Percentiles rank a stretch among this genome's conserved stretches.
Evolutionary conservation across 495 filamentous ascomycete species (phyloP).

Genomic region (Tuber magnatum): DNA sequence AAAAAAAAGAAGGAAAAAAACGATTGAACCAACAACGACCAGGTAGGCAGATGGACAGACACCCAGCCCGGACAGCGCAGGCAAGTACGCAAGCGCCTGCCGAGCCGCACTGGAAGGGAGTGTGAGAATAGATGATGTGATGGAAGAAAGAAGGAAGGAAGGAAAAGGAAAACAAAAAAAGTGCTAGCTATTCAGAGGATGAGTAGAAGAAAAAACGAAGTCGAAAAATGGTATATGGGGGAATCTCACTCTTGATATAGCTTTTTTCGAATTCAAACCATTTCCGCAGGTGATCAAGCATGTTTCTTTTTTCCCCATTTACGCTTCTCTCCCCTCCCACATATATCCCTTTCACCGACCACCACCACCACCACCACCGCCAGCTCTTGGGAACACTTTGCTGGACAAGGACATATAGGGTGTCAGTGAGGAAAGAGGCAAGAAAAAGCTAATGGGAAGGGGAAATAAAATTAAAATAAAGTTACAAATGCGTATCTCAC

Average conservation of each 20-base stretch:
- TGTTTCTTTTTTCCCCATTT: background rate
- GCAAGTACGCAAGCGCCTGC: background rate
- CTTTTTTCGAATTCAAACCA: background rate
- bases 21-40: background rate
- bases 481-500: constrained; percentile 27
- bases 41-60: background rate
- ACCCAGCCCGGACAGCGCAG: background rate
- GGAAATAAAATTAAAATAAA: constrained; percentile 12
- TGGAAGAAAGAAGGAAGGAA: constrained; percentile 13
- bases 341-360: background rate
- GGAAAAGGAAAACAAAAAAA: background rate
- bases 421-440: background rate
- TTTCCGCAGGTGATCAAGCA: constrained; percentile 26
- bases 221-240: constrained; percentile 11
- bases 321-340: background rate
- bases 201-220: constrained; percentile 13
- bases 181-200: constrained; percentile 6
- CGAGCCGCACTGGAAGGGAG: background rate
- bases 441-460: background rate
- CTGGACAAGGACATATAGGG: constrained; percentile 11
- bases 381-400: constrained; percentile 17
- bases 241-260: constrained; percentile 33
- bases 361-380: background rate
- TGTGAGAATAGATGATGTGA: constrained; percentile 1
- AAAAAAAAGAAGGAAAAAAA: too few species aligned